Base-by-base conservation (phyloP, 805 yeast genomes). In the Middelhovenomyces tepae region DNA sequence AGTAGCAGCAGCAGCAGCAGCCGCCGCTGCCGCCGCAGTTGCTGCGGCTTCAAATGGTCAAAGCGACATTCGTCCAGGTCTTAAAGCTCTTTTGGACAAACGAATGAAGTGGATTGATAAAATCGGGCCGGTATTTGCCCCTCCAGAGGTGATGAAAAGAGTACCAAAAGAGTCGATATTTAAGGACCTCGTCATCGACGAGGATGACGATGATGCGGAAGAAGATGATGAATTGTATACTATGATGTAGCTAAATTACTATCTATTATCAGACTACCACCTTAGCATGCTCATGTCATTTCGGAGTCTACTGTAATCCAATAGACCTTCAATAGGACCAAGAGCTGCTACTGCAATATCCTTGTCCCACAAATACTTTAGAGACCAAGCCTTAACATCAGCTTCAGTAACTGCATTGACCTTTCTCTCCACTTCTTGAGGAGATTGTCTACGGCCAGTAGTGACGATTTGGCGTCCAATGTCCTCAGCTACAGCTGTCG, bases 381-480 rank as follows among this genome's bases (percentile, higher is more conserved):
- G 80, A 27, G 95, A 94, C 94, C 96, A 93, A 41, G 70, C 65
- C 22, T 80, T 71, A 27, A 91, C 83, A 55, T 86, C 96, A 23
- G 75, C 69, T 49, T 73, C 78, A 7, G 84, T 72, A 42, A 91
- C 82, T 28, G 70, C 64, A 47, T 85, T 86, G 9, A 91, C 91
- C 39, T 79, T 71, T 37, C 69, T 66, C 50, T 79, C 80, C 8
- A 78, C 78, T 43, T 78, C 84, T 51, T 76, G 81, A 4, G 91
- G 86, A 5, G 79, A 60, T 43, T 78, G 64, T 47, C 85, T 65
- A 47, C 62, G 69, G 19, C 98, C 98, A 3, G 97, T 87, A 34
- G 95, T 89, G 27, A 91, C 94, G 36, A 91, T 67, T 58, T 91
- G 98, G 59, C 98, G 78, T 17, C 98, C 98, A 47, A 91, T 85